Conservation (phyloP, 2,329 filamentous ascomycete species). For the Colletotrichum musae region DNA sequence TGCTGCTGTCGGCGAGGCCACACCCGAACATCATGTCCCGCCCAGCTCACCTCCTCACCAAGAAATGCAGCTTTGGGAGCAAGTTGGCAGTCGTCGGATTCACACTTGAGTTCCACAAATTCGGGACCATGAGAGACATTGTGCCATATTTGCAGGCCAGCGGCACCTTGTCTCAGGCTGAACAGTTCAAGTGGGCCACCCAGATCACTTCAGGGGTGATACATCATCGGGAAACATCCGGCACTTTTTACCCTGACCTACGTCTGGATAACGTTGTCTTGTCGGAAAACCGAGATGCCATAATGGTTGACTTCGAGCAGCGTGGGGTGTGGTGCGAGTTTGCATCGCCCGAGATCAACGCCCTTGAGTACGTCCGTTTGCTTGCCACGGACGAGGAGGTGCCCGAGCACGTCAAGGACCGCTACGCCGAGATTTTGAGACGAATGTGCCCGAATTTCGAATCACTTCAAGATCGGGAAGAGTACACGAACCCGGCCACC, state of each 20-base stretch:
- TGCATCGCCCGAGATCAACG: constrained; percentile 72
- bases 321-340: constrained; percentile 75
- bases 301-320: constrained; percentile 76
- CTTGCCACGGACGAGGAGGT: constrained; percentile 66
- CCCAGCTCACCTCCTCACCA: constrained; percentile 69
- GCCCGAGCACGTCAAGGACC: constrained; percentile 54
- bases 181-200: constrained; percentile 67
- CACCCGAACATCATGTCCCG: constrained; percentile 68
- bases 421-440: constrained; percentile 58
- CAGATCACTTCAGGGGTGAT: constrained; percentile 67
- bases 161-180: constrained; percentile 55
- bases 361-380: constrained; percentile 70
- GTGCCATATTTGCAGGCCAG: constrained; percentile 67
- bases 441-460: constrained; percentile 64
- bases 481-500: constrained; percentile 61
- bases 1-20: constrained; percentile 65
- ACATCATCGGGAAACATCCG: constrained; percentile 62
- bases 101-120: constrained; percentile 66
- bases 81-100: constrained; percentile 71
- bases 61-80: constrained; percentile 68
- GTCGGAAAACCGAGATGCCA: constrained; percentile 59
- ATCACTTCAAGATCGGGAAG: constrained; percentile 55
- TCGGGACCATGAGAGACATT: constrained; percentile 69
- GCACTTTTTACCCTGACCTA: constrained; percentile 70
- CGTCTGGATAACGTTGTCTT: constrained; percentile 73